These are phyloP conservation scores for Furcasterigmium furcatum DNA, from an alignment of 2,329 filamentous ascomycete genomes.

Conservation along the genomic window DNA sequence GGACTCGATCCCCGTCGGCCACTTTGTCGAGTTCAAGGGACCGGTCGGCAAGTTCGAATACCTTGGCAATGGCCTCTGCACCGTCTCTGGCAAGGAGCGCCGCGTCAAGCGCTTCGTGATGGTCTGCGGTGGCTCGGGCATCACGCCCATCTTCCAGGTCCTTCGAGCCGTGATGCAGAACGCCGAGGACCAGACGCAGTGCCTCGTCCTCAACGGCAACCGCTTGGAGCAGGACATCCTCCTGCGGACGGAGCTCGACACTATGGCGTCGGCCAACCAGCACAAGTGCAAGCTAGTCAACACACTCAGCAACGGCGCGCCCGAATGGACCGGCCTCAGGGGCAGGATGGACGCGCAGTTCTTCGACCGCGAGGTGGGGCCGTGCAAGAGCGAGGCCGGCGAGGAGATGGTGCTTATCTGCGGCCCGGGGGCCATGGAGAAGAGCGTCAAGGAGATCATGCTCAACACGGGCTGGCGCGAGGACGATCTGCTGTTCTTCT, in stretches of 20 bases:
- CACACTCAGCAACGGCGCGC: constrained; percentile 61
- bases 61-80: constrained; percentile 61
- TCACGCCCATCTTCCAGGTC: constrained; percentile 89
- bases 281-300: constrained; percentile 64
- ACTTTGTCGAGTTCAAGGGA: constrained; percentile 80
- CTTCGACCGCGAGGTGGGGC: constrained; percentile 55
- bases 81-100: constrained; percentile 53
- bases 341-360: constrained; percentile 66
- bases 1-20: constrained; percentile 67
- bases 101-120: constrained; percentile 70
- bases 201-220: constrained; percentile 77
- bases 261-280: constrained; percentile 47
- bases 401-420: constrained; percentile 72
- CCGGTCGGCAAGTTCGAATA: constrained; percentile 87
- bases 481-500: constrained; percentile 75
- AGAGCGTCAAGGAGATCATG: constrained; percentile 50
- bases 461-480: constrained; percentile 64
- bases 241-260: constrained; percentile 69
- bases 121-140: constrained; percentile 85
- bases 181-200: constrained; percentile 58
- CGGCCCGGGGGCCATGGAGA: constrained; percentile 74
- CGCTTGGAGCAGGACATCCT: constrained; percentile 77
- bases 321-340: constrained; percentile 63
- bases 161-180: constrained; percentile 71
- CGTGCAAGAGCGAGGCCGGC: constrained; percentile 27